A percentile compares a stretch with the other conserved stretches of the same genome.
Conservation (phyloP, 495 filamentous ascomycete genomes). For the Trichoderma reesei region DNA sequence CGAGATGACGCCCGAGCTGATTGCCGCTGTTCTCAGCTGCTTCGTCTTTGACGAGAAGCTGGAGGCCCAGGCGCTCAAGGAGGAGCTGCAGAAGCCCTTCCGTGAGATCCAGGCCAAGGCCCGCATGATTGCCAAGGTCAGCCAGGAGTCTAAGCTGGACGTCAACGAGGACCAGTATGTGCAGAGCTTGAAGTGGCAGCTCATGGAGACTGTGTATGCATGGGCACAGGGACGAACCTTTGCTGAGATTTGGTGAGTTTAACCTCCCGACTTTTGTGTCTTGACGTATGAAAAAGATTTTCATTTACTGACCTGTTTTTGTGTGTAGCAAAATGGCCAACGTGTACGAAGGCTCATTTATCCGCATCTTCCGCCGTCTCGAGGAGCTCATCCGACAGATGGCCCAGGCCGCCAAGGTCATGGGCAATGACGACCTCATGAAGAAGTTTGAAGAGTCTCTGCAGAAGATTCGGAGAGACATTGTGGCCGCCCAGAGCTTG, state of each 20-base stretch:
- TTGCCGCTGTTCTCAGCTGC: slow-evolving; percentile 73
- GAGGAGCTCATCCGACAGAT: slow-evolving; percentile 96
- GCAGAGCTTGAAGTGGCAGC: slow-evolving; percentile 72
- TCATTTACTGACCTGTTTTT: slow-evolving; percentile 19
- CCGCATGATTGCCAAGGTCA: slow-evolving; percentile 79
- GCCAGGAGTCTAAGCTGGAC: slow-evolving; percentile 80
- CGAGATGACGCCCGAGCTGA: slow-evolving; percentile 77
- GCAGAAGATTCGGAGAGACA: slow-evolving; percentile 76
- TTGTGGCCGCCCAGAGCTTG: slow-evolving; percentile 85
- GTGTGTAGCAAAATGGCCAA: slow-evolving; percentile 84
- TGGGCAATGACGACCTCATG: slow-evolving; percentile 91
- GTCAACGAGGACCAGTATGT: slow-evolving; percentile 91
- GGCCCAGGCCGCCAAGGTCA: slow-evolving; percentile 92
- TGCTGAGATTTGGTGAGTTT: slow-evolving; percentile 82
- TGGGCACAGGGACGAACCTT: slow-evolving; percentile 92
- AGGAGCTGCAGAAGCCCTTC: slow-evolving; percentile 78
- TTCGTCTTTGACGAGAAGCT: slow-evolving; percentile 97
- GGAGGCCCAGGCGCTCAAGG: slow-evolving; percentile 59
- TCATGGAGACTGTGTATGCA: slow-evolving; percentile 92
- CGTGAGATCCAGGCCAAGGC: slow-evolving; percentile 78
- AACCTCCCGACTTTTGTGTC: not conserved
- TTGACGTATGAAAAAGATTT: no score
- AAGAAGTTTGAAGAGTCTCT: slow-evolving; percentile 80
- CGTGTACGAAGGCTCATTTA: slow-evolving; percentile 91
- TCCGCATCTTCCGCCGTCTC: slow-evolving; percentile 87